Conservation (phyloP, 306 rosid genomes). For the Styphnolobium japonicum region DNA sequence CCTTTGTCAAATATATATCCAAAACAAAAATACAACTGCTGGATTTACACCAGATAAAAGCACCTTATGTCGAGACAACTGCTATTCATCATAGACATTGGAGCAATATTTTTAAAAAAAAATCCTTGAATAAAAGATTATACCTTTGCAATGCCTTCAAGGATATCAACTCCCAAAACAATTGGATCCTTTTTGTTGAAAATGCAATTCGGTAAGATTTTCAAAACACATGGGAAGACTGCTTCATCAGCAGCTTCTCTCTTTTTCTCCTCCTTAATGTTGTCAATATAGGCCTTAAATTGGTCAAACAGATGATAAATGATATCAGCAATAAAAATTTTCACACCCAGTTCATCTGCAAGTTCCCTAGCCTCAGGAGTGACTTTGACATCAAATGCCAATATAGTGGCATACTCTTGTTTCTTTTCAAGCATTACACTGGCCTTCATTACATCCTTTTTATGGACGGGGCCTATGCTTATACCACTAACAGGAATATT, state of each 20-base stretch:
- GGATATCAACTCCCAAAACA: slow-evolving; percentile 90
- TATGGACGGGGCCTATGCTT: slow-evolving; percentile 94
- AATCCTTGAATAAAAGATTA: neutral
- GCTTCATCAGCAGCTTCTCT: slow-evolving; percentile 91
- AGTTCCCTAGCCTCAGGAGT: slow-evolving; percentile 90
- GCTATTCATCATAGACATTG: neutral
- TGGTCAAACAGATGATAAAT: slow-evolving; percentile 92
- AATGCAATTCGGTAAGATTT: slow-evolving; percentile 75
- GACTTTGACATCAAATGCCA: slow-evolving; percentile 99
- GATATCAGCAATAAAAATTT: slow-evolving; percentile 84
- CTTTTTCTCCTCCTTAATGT: slow-evolving; percentile 91
- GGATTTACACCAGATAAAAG: neutral
- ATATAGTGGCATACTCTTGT: slow-evolving; percentile 72
- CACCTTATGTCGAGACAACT: neutral
- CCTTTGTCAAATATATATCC: neutral
- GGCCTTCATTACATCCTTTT: slow-evolving; percentile 97
- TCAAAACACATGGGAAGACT: slow-evolving; percentile 84
- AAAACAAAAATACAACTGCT: neutral
- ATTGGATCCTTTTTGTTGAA: slow-evolving; percentile 98
- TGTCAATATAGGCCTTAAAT: slow-evolving; percentile 87
- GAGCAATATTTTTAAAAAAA: neutral
- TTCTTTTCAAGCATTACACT: slow-evolving; percentile 96
- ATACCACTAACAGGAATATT: slow-evolving; percentile 94
- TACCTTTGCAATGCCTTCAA: slow-evolving; percentile 94
- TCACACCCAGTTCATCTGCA: slow-evolving; percentile 83